phyloP scores from a whole-genome alignment of 2,329 filamentous ascomycete genomes.

The Hypoxylon sp. region DNA sequence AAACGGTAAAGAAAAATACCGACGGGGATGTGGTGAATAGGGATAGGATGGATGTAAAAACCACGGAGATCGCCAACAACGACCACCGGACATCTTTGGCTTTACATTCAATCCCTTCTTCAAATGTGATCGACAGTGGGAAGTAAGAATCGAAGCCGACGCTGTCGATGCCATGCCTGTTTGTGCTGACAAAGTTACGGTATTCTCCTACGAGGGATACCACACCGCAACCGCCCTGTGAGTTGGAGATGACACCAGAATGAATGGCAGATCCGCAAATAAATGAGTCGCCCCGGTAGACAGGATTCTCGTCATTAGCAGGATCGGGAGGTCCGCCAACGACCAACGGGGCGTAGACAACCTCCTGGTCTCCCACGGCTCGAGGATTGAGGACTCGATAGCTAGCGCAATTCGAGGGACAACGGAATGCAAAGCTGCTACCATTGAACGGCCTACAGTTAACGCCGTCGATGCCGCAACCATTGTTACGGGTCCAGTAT shows the following conservation, averaged over 20 bases:
- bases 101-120: slow-evolving; percentile 74
- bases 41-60: slow-evolving; percentile 83
- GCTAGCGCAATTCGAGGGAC: slow-evolving; percentile 78
- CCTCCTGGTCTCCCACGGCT: slow-evolving; percentile 79
- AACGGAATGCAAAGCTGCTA: slow-evolving; percentile 79
- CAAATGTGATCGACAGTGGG: slow-evolving; percentile 86
- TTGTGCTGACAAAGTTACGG: slow-evolving; percentile 73
- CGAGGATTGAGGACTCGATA: slow-evolving; percentile 78
- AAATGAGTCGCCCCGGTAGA: slow-evolving; percentile 91
- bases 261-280: slow-evolving; percentile 90
- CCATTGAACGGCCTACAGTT: slow-evolving; percentile 82
- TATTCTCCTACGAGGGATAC: slow-evolving; percentile 80
- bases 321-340: slow-evolving; percentile 74
- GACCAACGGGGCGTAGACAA: slow-evolving; percentile 75
- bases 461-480: slow-evolving; percentile 81
- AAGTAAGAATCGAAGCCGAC: slow-evolving; percentile 89
- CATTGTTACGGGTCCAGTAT: slow-evolving; percentile 80
- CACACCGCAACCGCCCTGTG: slow-evolving; percentile 84
- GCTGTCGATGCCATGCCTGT: slow-evolving; percentile 81
- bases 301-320: slow-evolving; percentile 59
- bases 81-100: slow-evolving; percentile 87
- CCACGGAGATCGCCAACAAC: slow-evolving; percentile 83
- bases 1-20: slow-evolving; percentile 88
- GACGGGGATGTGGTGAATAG: slow-evolving; percentile 84
- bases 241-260: slow-evolving; percentile 80